These are phyloP conservation scores for Phytophthora melonis DNA, from an alignment of 352 stramenopile species.

Conservation along the genomic window DNA sequence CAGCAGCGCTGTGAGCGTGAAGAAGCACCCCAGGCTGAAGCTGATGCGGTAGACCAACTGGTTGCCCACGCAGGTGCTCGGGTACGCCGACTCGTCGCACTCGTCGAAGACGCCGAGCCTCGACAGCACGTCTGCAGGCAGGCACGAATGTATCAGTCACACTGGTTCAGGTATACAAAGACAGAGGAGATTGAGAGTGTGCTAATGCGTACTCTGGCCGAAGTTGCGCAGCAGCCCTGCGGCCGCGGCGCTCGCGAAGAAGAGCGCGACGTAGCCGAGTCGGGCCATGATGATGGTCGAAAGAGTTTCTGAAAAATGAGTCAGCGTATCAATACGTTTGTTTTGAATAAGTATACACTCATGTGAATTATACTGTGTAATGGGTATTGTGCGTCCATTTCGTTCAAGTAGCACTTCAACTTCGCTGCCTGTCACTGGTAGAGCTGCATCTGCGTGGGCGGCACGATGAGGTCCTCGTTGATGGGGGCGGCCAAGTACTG, in stretches of 20 bases:
- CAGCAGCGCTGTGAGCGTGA: constrained; percentile 60
- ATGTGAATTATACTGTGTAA: no score
- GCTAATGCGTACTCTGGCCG: constrained; percentile 52
- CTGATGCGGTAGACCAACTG: constrained; percentile 83
- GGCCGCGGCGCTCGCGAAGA: constrained; percentile 68
- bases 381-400: not conserved
- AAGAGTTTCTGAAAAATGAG: not conserved
- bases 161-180: not conserved
- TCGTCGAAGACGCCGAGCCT: constrained; percentile 56
- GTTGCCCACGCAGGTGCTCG: constrained; percentile 69
- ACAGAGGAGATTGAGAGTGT: not conserved
- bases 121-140: constrained; percentile 43
- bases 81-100: constrained; percentile 48
- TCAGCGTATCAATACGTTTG: not conserved
- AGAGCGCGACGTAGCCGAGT: constrained; percentile 66
- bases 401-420: constrained; percentile 10
- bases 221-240: constrained; percentile 70
- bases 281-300: constrained; percentile 29
- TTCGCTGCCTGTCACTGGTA: constrained; percentile 49
- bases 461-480: constrained; percentile 88
- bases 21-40: constrained; percentile 79
- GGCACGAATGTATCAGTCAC: not conserved
- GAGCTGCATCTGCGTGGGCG: constrained; percentile 84
- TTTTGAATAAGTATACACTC: not conserved
- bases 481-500: constrained; percentile 89